phyloP scores from a whole-genome alignment of 148 eudicot species.

The Pharnaceum exiguum region DNA sequence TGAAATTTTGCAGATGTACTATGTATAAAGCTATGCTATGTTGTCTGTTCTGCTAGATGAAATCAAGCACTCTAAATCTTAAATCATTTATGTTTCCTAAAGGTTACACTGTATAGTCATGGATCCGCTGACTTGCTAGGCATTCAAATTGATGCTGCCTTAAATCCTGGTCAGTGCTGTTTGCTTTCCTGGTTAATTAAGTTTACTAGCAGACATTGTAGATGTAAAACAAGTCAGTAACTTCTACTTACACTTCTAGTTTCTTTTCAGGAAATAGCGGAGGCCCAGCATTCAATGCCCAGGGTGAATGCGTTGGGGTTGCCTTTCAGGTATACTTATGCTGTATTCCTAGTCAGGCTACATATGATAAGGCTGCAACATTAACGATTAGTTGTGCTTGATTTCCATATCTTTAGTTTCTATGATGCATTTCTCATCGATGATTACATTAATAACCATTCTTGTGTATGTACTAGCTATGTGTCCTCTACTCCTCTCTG shows the following conservation, averaged over 20 bases:
- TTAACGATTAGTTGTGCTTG: neutral
- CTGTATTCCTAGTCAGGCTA: too few relatives aligned
- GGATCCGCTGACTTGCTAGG: slow-evolving; percentile 89
- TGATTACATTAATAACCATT: neutral
- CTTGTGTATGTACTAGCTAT: neutral
- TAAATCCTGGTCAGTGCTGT: slow-evolving; percentile 89
- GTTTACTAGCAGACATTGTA: too few relatives aligned
- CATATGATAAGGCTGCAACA: neutral
- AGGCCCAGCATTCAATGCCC: slow-evolving; percentile 96
- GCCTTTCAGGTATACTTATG: slow-evolving; percentile 99
- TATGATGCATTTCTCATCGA: neutral
- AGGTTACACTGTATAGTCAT: slow-evolving; percentile 92
- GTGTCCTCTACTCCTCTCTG: neutral
- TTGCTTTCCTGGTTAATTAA: too few relatives aligned
- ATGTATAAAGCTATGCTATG: neutral
- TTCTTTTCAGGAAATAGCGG: slow-evolving; percentile 82
- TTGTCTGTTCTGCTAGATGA: neutral
- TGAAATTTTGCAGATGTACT: neutral
- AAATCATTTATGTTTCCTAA: slow-evolving; percentile 19
- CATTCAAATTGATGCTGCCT: slow-evolving; percentile 95
- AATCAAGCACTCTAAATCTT: neutral
- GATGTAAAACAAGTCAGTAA: neutral
- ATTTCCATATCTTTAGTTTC: neutral
- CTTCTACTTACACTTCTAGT: slow-evolving; percentile 4
- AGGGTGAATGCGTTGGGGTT: slow-evolving; percentile 94